These are phyloP conservation scores for Bipolaris victoriae DNA, from an alignment of 2,329 filamentous ascomycete genomes.

Conservation along the genomic window DNA sequence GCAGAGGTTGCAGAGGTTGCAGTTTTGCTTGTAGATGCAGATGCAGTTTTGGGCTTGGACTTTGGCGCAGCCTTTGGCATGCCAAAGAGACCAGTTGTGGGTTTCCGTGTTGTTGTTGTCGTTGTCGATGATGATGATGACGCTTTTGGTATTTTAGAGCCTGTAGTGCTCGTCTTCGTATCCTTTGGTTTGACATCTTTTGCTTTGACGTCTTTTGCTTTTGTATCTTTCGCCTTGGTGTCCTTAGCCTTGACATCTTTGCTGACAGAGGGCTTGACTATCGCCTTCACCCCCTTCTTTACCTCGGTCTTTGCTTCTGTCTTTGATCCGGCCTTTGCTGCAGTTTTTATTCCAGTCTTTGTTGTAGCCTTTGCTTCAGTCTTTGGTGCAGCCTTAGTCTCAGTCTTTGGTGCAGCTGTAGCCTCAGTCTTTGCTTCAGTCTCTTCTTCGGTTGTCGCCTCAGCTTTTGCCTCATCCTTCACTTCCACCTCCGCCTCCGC, in stretches of 20 bases:
- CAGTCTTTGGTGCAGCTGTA: neutral
- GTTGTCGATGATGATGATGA: neutral
- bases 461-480: neutral
- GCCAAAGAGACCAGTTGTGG: slow-evolving; percentile 13
- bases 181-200: slow-evolving; percentile 1
- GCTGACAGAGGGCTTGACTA: neutral
- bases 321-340: neutral
- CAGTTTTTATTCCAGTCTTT: neutral
- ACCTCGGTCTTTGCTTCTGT: neutral
- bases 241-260: slow-evolving; percentile 4
- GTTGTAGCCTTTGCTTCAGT: neutral
- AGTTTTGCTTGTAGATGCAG: neutral
- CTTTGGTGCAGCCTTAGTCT: neutral
- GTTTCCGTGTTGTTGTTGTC: slow-evolving; percentile 9
- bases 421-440: neutral
- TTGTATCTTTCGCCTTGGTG: slow-evolving; percentile 1
- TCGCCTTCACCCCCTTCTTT: neutral
- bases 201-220: slow-evolving; percentile 1
- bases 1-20: neutral
- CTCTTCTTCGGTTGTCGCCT: neutral
- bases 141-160: slow-evolving; percentile 6
- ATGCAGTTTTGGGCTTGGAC: slow-evolving; percentile 9
- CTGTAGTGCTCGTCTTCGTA: slow-evolving; percentile 3
- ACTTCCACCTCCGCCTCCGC: neutral
- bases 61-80: slow-evolving; percentile 7